These are phyloP conservation scores for Pontederia crassipes DNA, from an alignment of 176 grass and related monocot species.

Conservation along the genomic window DNA sequence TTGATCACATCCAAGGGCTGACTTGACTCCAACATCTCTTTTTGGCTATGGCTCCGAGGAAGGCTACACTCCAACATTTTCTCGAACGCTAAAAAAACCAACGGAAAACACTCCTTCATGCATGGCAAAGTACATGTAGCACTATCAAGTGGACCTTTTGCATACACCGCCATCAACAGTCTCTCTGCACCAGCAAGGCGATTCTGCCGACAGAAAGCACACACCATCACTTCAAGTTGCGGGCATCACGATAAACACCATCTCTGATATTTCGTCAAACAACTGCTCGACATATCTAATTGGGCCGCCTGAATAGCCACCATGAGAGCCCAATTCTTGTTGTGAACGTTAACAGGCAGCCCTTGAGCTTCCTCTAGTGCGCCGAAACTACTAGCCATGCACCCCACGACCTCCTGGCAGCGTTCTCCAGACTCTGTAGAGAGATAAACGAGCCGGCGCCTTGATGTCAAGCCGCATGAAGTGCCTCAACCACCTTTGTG, in stretches of 20 bases:
- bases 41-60: too few species aligned
- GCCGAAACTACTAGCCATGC: conserved; percentile 37
- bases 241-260: conserved; percentile 30
- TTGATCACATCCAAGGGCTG: conserved; percentile 60
- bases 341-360: conserved; percentile 46
- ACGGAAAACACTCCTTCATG: conserved; percentile 37
- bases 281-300: conserved; percentile 35
- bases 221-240: conserved; percentile 52
- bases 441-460: conserved; percentile 38
- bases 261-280: conserved; percentile 56
- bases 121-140: conserved; percentile 52
- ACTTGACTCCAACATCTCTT: conserved; percentile 28
- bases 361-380: conserved; percentile 66
- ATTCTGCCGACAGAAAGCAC: conserved; percentile 41
- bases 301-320: conserved; percentile 25
- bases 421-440: conserved; percentile 51
- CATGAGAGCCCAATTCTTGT: conserved; percentile 53
- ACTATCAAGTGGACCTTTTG: conserved; percentile 41
- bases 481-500: conserved; percentile 26
- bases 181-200: conserved; percentile 24
- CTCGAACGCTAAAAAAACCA: conserved; percentile 37
- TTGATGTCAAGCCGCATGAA: conserved; percentile 77
- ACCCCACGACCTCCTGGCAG: conserved; percentile 61
- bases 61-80: not conserved
- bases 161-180: conserved; percentile 32